Percentiles rank a stretch among this genome's conserved stretches.
Evolutionary conservation across 1,139 yeast species (phyloP).

Genomic region (Magnusiomyces magnusii): DNA sequence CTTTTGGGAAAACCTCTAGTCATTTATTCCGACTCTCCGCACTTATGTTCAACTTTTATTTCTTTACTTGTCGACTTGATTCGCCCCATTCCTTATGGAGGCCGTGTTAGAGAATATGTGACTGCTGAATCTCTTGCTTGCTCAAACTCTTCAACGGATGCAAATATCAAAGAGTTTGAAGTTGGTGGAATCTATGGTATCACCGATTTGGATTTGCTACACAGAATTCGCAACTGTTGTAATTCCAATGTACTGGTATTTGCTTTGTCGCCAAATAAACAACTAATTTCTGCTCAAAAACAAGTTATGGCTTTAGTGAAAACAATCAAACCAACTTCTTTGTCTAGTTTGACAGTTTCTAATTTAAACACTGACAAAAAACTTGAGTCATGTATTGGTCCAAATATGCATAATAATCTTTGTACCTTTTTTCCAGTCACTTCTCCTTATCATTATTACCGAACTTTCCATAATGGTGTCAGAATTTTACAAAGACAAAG

Average conservation of each 20-base stretch:
- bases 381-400: background rate
- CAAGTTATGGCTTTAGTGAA: background rate
- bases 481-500: conserved; percentile 10
- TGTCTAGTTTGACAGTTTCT: background rate
- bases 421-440: conserved; percentile 1
- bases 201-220: conserved; percentile 25
- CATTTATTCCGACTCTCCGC: conserved; percentile 24
- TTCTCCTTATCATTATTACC: conserved; percentile 12
- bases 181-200: conserved; percentile 24
- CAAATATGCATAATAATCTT: background rate
- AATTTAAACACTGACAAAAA: background rate
- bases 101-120: conserved; percentile 24
- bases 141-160: background rate
- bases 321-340: background rate
- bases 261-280: conserved; percentile 8
- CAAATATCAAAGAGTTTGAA: conserved; percentile 16
- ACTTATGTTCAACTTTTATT: conserved; percentile 25
- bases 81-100: conserved; percentile 23
- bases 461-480: conserved; percentile 11
- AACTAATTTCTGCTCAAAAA: background rate
- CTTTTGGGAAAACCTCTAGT: conserved; percentile 23
- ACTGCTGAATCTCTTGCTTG: conserved; percentile 14
- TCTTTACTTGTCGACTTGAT: conserved; percentile 23
- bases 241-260: conserved; percentile 6
- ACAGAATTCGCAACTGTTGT: conserved; percentile 7